Evolutionary conservation across 106 monocot genomes (phyloP).

Genomic region (Triglochin maritima): DNA sequence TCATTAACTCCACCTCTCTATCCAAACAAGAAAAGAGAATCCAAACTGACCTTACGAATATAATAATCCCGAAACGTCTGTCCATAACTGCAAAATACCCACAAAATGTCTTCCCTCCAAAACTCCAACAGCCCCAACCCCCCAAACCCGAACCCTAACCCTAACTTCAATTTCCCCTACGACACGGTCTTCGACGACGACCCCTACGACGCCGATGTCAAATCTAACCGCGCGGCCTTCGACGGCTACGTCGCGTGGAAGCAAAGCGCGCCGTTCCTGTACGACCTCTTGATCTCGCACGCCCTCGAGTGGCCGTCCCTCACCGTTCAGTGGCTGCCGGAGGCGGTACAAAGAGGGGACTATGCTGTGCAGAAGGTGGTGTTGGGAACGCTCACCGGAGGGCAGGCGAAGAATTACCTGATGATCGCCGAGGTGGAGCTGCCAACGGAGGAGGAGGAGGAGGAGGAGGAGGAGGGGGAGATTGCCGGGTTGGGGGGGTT

Average conservation of each 20-base stretch:
- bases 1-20: no score
- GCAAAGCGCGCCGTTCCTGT: conserved; percentile 99
- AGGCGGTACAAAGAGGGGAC: conserved; percentile 76
- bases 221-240: conserved; percentile 52
- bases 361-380: conserved; percentile 91
- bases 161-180: conserved; percentile 18
- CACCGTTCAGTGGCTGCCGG: conserved; percentile 97
- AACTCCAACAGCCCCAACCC: no score
- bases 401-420: conserved; percentile 85
- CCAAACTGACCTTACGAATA: no score
- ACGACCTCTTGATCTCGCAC: conserved; percentile 93
- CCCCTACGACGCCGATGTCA: conserved; percentile 71
- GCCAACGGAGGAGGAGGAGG: conserved; percentile 84
- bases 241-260: conserved; percentile 99
- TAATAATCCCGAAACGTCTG: no score
- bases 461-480: conserved; percentile 67
- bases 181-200: conserved; percentile 76
- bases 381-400: conserved; percentile 94
- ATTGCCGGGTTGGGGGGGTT: conserved; percentile 41
- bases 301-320: conserved; percentile 98
- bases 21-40: no score
- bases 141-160: background rate
- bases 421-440: conserved; percentile 96
- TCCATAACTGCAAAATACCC: no score
- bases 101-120: no score